Conservation (phyloP, 2,329 filamentous ascomycete genomes). For the Colletotrichum liaoningense region DNA sequence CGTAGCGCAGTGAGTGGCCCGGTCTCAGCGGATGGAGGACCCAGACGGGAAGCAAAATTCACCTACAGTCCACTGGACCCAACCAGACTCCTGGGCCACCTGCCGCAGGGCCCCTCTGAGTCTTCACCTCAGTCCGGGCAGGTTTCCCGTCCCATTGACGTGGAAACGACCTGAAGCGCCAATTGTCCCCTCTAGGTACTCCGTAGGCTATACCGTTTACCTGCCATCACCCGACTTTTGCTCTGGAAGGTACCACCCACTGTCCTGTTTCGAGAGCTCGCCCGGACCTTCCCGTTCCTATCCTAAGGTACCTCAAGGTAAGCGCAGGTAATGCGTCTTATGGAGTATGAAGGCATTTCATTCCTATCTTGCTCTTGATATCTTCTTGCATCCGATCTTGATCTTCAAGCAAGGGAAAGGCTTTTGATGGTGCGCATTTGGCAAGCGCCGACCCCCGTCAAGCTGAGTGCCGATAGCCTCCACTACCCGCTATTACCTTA, state of each 20-base stretch:
- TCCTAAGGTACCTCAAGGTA: too few species aligned
- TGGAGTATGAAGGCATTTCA: too few species aligned
- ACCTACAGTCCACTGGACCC: background rate
- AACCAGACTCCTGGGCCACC: background rate
- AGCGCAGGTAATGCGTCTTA: too few species aligned
- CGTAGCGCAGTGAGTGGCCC: slow-evolving; percentile 4
- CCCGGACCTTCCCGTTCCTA: background rate
- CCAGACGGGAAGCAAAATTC: slow-evolving; percentile 9
- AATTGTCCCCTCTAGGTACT: background rate
- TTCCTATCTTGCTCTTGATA: too few species aligned
- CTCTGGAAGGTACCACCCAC: too few species aligned
- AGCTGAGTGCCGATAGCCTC: too few species aligned
- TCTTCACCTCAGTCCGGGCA: too few species aligned
- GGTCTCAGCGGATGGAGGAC: slow-evolving; percentile 1
- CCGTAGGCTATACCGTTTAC: background rate
- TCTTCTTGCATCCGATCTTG: too few species aligned
- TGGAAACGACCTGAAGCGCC: background rate
- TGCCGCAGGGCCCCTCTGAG: background rate
- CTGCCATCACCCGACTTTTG: background rate
- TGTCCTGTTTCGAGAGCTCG: background rate
- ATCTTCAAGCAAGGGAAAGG: background rate
- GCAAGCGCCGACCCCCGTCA: too few species aligned
- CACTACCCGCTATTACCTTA: too few species aligned
- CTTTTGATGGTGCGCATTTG: background rate
- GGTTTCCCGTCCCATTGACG: background rate